Evolutionary conservation across 139 green algal genomes (phyloP), one percentile per base, ranked within the genome.

Genomic region (Penium margaritaceum): DNA sequence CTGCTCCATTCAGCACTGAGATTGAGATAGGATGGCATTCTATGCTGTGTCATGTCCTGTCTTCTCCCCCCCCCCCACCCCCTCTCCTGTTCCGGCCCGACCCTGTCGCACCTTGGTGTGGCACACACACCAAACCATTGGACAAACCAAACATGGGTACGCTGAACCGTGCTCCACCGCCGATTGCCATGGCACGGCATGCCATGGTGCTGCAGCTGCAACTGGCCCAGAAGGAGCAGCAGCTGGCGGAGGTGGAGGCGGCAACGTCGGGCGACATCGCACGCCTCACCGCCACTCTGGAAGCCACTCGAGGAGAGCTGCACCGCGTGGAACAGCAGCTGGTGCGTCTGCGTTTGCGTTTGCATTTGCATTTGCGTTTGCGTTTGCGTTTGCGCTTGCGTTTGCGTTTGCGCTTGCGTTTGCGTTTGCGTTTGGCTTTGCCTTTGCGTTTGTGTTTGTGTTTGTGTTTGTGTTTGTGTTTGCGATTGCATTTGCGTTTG

Each of bases 161-260:
- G 41, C 12, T 51, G 9, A 51, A 51, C 9, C 9, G 41, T 51
- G 41, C 9, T 51, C 41, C 12, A 51, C 41, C 9, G 12, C 41
- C 12, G 12, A 12, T 9, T 21, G 41, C 41, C 9, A 21, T 9
- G 41, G 41, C 12, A 21, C 41, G 41, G 41, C 41, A 51, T 51
- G 9, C 41, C 41, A 51, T 9, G 9, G 12, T 21, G 41, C 9
- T 51, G 55, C 55, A 64, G 55, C 15, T 38, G 24, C 66, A 67
- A 9, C 68, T 76, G 53, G 61, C 36, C 15, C 34, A 66, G 68
- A 76, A 67, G 32, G 68, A 76, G 68, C 68, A 70, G 27, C 51
- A 67, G 51, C 46, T 76, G 53, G 68, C 68, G 19, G 46, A 76
- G 3, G 36, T 76, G 5, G 68, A 76, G 68, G 60, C 68, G 3